Base-by-base conservation (phyloP, 202 grass and related monocot genomes). In the Sporobolus alterniflorus region DNA sequence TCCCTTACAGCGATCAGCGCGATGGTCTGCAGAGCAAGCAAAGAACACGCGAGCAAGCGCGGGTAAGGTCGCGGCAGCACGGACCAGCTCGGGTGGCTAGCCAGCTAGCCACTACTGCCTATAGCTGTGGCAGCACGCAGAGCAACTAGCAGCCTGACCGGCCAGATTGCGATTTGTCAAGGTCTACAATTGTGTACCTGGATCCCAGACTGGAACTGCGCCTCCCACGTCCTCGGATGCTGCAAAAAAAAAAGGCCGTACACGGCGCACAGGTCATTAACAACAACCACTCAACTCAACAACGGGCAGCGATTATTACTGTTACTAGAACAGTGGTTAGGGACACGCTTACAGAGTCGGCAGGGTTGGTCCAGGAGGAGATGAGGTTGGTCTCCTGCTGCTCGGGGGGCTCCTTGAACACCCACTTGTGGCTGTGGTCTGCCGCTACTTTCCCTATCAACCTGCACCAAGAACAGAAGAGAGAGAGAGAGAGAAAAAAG, bases 171-270 rank as follows among this genome's bases (percentile, higher is more conserved):
- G 79, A 79, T 85, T 75, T 89, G 59, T 76, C 86, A 76, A 89
- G 47, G 22, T 36, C 61, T 78, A 26, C 34, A 64, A 56, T 25
- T 69, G 63, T 68, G 79, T 85, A 99, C 96, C 93, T 98, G 83
- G 80, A 98, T 85, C 24, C 93, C 96, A 24, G 89, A 93, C 85
- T 94, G 89, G 85, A 96, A 98, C 83, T 98, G 96, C 69, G 96
- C 89, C 76, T 98, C 93, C 96, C 96, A 98, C 82, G 96, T 98
- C 89, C 96, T 98, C 65, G 96, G 96, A 76, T 96, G 90, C 96
- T 98, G 89, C 73, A 83, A 56, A 63, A 75, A 4, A 26, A 21
- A 21, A 50, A 59, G 7, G 36, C 34, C 43, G 43, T 40, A 43
- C 73, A 46, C 6, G 25, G 36, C 15, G 25, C 22, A 61, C 73